Base-by-base conservation (phyloP, 352 stramenopile species). In the Pythium vanterpoolii region DNA sequence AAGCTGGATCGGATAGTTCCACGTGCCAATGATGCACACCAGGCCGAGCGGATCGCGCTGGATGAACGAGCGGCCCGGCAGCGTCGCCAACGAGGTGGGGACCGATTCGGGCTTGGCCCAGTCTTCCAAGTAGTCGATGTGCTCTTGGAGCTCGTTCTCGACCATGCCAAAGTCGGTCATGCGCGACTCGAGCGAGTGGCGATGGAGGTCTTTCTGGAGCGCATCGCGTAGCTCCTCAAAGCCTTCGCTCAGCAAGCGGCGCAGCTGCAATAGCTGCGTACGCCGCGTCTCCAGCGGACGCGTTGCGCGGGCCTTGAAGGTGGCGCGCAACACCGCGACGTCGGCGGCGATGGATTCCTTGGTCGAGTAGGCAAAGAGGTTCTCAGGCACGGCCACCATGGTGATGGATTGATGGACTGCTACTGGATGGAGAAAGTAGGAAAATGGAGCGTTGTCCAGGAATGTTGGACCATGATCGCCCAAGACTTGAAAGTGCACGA, bases 1-100 rank as follows among this genome's bases (percentile, higher is more conserved):
- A 26, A 85, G 9, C 16, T 66, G 74, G 45, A 98, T 55, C 0
- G 94, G 94, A 64, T 96, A 98, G 68, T 98, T 98, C 86, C 89
- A 98, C 66, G 87, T 92, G 34, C 83, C 76, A 10, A 98, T 93
- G 72, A 98, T 64, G 27, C 87, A 95, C 7, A 94, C 87, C 23
- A 96, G 84, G 30, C 92, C 88, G 16, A 95, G 71, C 9, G 86
- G 84, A 36, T 95, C 84, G 16, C 62, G 64, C 13, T 74, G 48
- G n/a, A 96, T 64, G 57, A 90, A 90, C 62, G 72, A 82, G 13
- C 71, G 31, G 18, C 83, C 73, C 11, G 83, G 80, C 1, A 89
- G 64, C 92, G 81, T 31, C 68, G 61, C 84, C 86, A 9, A 69
- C 53, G 39, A 91, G 42, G 64, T 83, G 83, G 9, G 76, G 90